Conservation (phyloP, 768 basidiomycete genomes). For the Rhodosporidiobolus odoratus region DNA sequence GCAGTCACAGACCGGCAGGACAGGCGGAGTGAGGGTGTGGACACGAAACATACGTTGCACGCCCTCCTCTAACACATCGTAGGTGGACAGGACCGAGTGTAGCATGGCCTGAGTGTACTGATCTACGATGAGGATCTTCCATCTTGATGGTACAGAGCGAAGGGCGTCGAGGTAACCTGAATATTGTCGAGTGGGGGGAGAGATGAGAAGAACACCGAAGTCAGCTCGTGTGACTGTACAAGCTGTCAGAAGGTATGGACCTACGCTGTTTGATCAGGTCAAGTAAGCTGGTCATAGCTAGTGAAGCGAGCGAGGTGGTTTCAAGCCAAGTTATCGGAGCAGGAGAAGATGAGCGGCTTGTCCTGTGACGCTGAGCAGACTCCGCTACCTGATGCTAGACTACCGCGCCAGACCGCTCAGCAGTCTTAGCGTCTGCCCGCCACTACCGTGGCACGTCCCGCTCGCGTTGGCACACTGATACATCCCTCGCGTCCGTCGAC, state of each 20-base stretch:
- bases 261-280: slow-evolving; percentile 13
- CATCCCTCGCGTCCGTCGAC: too few relatives aligned
- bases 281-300: not conserved
- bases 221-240: not conserved
- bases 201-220: not conserved
- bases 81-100: slow-evolving; percentile 78
- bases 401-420: too few relatives aligned
- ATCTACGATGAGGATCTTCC: slow-evolving; percentile 98
- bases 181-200: not conserved
- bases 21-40: not conserved
- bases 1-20: not conserved
- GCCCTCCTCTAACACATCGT: slow-evolving; percentile 91
- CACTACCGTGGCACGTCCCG: too few relatives aligned
- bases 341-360: not conserved
- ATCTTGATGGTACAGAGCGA: slow-evolving; percentile 70
- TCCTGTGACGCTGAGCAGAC: too few relatives aligned
- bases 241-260: not conserved
- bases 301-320: not conserved
- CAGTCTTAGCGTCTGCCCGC: too few relatives aligned
- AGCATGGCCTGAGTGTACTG: slow-evolving; percentile 80
- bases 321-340: not conserved
- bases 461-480: too few relatives aligned
- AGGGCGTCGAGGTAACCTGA: slow-evolving; percentile 82
- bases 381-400: too few relatives aligned
- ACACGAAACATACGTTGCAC: slow-evolving; percentile 75